These are phyloP conservation scores for Fonsecaea multimorphosa DNA, from an alignment of 2,329 filamentous ascomycete genomes.

Conservation along the genomic window DNA sequence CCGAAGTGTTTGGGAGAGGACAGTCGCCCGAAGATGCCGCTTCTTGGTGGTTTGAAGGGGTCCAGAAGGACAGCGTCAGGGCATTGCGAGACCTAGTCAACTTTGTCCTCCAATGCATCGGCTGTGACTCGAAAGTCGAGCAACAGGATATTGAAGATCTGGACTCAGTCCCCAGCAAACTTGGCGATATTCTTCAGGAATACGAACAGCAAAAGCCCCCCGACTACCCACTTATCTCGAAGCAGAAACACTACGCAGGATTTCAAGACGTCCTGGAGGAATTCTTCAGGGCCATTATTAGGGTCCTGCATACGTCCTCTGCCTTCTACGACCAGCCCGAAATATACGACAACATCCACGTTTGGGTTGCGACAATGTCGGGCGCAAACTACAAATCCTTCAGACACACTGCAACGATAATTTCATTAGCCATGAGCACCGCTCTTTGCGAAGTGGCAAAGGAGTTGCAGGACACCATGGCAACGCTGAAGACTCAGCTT, in stretches of 20 bases:
- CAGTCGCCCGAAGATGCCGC: constrained; percentile 63
- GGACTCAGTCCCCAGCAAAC: constrained; percentile 78
- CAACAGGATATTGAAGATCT: constrained; percentile 86
- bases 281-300: constrained; percentile 80
- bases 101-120: constrained; percentile 70
- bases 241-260: constrained; percentile 73
- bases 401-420: constrained; percentile 88
- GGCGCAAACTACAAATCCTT: constrained; percentile 87
- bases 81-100: constrained; percentile 67
- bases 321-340: constrained; percentile 76
- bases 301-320: constrained; percentile 79
- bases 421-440: constrained; percentile 78
- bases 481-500: constrained; percentile 77
- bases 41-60: constrained; percentile 63
- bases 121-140: constrained; percentile 79
- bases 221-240: constrained; percentile 90
- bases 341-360: constrained; percentile 84
- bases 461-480: constrained; percentile 72
- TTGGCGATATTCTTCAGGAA: constrained; percentile 84
- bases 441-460: constrained; percentile 76
- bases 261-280: constrained; percentile 79
- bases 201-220: constrained; percentile 83
- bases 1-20: constrained; percentile 64
- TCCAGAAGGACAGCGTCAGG: constrained; percentile 60
- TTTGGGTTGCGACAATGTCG: constrained; percentile 91